Percentiles rank a stretch among this genome's conserved stretches.
Conservation (phyloP, 768 basidiomycete genomes). For the Epithele typhae region DNA sequence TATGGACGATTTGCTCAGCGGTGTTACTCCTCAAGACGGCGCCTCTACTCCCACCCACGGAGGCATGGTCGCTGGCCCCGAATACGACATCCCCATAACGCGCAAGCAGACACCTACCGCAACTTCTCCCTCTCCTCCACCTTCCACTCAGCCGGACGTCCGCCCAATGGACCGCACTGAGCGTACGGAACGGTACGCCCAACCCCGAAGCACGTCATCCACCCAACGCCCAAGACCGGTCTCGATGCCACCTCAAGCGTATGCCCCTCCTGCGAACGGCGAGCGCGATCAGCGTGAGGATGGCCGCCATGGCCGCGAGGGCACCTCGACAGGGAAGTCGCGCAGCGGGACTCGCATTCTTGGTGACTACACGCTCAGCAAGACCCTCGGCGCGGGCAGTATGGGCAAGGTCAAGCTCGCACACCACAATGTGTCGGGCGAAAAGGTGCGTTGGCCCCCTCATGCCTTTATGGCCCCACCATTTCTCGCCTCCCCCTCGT, state of each 20-base stretch:
- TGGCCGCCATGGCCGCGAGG: constrained; percentile 18
- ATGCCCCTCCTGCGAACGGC: constrained; percentile 22
- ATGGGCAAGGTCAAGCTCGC: constrained; percentile 99
- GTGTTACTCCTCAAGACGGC: constrained; percentile 25
- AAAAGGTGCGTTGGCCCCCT: constrained; percentile 63
- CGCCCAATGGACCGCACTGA: constrained; percentile 31
- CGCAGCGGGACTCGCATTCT: constrained; percentile 52
- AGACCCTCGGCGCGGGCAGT: constrained; percentile 95
- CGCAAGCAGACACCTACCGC: constrained; percentile 26
- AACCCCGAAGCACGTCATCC: constrained; percentile 22
- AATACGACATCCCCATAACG: constrained; percentile 59
- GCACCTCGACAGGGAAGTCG: constrained; percentile 20
- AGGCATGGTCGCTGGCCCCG: constrained; percentile 52
- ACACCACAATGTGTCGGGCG: constrained; percentile 80
- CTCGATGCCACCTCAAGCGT: constrained; percentile 70
- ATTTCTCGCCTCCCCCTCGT: too few species aligned
- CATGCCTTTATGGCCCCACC: neutral
- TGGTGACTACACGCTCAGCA: constrained; percentile 93
- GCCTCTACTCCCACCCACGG: constrained; percentile 47
- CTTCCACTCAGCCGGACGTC: constrained; percentile 14
- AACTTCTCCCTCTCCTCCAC: neutral
- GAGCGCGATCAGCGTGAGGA: constrained; percentile 25
- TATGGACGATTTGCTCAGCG: constrained; percentile 48
- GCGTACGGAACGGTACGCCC: constrained; percentile 21
- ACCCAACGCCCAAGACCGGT: constrained; percentile 52